Conservation (phyloP, 352 stramenopile species). For the Phytophthora litchii region DNA sequence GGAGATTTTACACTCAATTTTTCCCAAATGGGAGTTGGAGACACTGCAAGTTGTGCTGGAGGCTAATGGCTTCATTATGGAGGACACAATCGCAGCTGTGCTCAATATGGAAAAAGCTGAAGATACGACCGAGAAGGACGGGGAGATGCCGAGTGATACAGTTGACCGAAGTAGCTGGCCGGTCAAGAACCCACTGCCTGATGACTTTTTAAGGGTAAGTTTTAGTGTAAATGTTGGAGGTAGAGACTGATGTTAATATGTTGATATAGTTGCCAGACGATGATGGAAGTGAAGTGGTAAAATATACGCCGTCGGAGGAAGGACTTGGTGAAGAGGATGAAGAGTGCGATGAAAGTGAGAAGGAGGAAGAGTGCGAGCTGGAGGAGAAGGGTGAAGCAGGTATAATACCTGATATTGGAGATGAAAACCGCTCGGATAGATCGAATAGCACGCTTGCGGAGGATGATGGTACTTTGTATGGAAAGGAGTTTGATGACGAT, state of each 20-base stretch:
- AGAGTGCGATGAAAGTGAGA: constrained; percentile 57
- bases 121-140: constrained; percentile 2
- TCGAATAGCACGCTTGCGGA: constrained; percentile 73
- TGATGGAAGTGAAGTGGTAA: constrained; percentile 28
- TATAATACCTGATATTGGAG: constrained; percentile 16
- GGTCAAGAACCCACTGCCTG: constrained; percentile 74
- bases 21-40: constrained; percentile 77
- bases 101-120: constrained; percentile 78
- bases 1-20: constrained; percentile 81
- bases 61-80: constrained; percentile 78
- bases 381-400: constrained; percentile 34
- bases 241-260: constrained; percentile 1
- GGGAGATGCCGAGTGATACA: constrained; percentile 3
- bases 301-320: constrained; percentile 28
- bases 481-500: constrained; percentile 72
- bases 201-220: constrained; percentile 80
- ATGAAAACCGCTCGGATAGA: constrained; percentile 58
- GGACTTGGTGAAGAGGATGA: constrained; percentile 44
- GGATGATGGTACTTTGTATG: constrained; percentile 85
- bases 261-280: constrained; percentile 55
- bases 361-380: constrained; percentile 56
- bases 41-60: constrained; percentile 78
- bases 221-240: background rate
- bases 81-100: constrained; percentile 80
- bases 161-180: constrained; percentile 34